Conservation (phyloP, 2,329 filamentous ascomycete genomes). For the Aspergillus tanneri region DNA sequence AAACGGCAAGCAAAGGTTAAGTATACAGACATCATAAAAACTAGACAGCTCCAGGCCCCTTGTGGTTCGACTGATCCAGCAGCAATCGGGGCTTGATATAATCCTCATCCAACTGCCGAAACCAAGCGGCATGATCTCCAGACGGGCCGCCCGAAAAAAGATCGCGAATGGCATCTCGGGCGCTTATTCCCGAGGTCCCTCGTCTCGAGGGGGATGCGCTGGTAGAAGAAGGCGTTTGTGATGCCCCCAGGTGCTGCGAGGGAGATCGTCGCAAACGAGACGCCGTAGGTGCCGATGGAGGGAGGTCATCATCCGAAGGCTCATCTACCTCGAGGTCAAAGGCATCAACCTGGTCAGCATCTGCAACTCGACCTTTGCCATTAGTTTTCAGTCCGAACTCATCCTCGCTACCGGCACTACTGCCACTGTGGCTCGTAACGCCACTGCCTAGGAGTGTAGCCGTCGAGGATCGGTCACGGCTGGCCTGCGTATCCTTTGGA, state of each 20-base stretch:
- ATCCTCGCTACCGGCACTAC: constrained; percentile 47
- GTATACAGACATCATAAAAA: constrained; percentile 16
- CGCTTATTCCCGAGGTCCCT: constrained; percentile 56
- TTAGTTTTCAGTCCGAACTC: constrained; percentile 47
- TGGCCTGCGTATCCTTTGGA: constrained; percentile 46
- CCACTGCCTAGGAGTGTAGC: constrained; percentile 53
- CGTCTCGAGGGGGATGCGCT: constrained; percentile 33
- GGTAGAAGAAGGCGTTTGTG: constrained; percentile 19
- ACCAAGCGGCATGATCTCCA: constrained; percentile 86
- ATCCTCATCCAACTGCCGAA: constrained; percentile 90
- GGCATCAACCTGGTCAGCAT: constrained; percentile 30
- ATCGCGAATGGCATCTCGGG: constrained; percentile 73
- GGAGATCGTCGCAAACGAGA: constrained; percentile 38
- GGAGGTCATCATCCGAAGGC: constrained; percentile 58
- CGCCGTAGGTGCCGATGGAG: constrained; percentile 51
- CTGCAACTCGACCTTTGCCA: constrained; percentile 39
- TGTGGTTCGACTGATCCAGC: constrained; percentile 64
- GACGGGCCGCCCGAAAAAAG: constrained; percentile 69
- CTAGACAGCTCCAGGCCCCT: constrained; percentile 43
- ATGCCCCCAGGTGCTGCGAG: constrained; percentile 29
- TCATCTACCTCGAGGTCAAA: constrained; percentile 45
- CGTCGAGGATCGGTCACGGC: constrained; percentile 40
- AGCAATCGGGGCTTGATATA: constrained; percentile 91
- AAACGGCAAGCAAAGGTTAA: constrained; percentile 1
- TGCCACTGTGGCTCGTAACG: constrained; percentile 44